A percentile compares a stretch with the other conserved stretches of the same genome.
phyloP scores from a whole-genome alignment of 345 rosid genomes.

The Ceriops decandra region DNA sequence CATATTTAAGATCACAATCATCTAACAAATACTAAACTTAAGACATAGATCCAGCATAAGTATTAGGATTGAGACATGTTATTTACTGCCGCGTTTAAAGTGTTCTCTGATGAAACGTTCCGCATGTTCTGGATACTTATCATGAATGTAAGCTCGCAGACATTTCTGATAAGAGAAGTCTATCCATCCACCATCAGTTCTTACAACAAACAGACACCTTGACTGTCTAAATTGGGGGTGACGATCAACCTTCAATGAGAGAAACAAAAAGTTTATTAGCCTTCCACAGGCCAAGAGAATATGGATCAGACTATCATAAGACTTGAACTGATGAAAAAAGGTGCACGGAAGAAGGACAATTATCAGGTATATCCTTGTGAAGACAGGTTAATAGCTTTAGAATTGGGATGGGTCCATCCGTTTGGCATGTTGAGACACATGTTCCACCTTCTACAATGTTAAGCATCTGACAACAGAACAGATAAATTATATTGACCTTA shows the following conservation, averaged over 20 bases:
- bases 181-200: constrained; percentile 92
- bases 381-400: too few species aligned
- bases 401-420: too few species aligned
- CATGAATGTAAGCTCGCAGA: constrained; percentile 67
- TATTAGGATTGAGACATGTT: constrained; percentile 8
- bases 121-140: constrained; percentile 70
- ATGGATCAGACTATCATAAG: too few species aligned
- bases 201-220: constrained; percentile 85
- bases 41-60: constrained; percentile 1
- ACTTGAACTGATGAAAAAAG: too few species aligned
- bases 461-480: too few species aligned
- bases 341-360: too few species aligned
- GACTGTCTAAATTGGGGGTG: constrained; percentile 76
- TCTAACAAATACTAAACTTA: constrained; percentile 11
- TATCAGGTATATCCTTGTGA: too few species aligned
- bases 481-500: too few species aligned
- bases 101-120: constrained; percentile 77
- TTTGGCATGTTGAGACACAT: too few species aligned
- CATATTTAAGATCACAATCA: background rate
- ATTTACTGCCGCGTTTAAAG: constrained; percentile 61
- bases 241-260: constrained; percentile 63
- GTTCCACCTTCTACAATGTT: too few species aligned
- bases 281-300: too few species aligned
- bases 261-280: too few species aligned
- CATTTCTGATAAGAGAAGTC: constrained; percentile 96